Evolutionary conservation across 495 filamentous ascomycete species (phyloP).

Genomic region (Neurospora sp.): DNA sequence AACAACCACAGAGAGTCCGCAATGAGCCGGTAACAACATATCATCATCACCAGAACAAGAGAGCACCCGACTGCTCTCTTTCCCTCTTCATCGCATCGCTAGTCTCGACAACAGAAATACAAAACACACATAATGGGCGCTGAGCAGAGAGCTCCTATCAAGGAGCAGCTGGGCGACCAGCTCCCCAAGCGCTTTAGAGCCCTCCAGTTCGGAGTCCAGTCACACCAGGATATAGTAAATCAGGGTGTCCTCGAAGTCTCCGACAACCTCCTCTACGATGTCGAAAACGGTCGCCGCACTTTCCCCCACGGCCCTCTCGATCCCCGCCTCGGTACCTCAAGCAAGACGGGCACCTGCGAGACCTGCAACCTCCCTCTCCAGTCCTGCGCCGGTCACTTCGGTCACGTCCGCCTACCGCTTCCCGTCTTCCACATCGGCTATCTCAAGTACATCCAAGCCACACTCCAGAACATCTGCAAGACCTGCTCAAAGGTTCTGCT

Average conservation of each 20-base stretch:
- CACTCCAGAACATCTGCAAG: conserved; percentile 93
- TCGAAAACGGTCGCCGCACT: conserved; percentile 58
- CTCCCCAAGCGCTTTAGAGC: conserved; percentile 85
- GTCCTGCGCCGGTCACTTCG: conserved; percentile 89
- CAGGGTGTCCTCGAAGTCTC: conserved; percentile 90
- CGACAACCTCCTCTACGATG: conserved; percentile 81
- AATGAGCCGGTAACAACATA: conserved; percentile 8
- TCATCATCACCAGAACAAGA: background rate
- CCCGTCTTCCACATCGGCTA: conserved; percentile 95
- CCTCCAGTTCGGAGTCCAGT: conserved; percentile 89
- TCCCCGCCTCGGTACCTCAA: conserved; percentile 78
- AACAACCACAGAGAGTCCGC: background rate
- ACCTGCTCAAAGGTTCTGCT: conserved; percentile 69
- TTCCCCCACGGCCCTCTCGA: conserved; percentile 80
- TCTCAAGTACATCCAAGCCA: conserved; percentile 77
- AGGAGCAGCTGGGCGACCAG: conserved; percentile 82
- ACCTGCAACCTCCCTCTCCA: conserved; percentile 72
- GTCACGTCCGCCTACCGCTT: conserved; percentile 78
- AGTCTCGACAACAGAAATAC: background rate
- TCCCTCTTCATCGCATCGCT: background rate
- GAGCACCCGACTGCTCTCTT: too few species aligned
- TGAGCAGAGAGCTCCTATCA: conserved; percentile 36
- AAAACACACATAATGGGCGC: conserved; percentile 3
- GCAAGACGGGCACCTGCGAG: conserved; percentile 57
- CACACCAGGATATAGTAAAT: conserved; percentile 84